phyloP scores from a whole-genome alignment of 352 stramenopile genomes.

The Globisporangium polare region DNA sequence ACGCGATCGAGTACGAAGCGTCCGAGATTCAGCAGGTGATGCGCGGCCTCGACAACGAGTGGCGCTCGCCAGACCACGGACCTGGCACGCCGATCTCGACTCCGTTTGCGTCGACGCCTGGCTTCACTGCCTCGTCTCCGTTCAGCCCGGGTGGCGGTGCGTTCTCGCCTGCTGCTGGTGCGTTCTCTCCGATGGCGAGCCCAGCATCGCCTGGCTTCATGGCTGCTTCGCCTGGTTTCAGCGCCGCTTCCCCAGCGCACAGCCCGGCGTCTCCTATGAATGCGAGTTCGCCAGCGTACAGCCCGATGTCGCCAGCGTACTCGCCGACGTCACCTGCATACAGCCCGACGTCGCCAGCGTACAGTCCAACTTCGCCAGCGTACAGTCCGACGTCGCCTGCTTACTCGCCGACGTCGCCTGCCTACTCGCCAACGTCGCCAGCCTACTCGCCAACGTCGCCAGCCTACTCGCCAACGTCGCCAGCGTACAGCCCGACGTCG shows the following conservation, averaged over 20 bases:
- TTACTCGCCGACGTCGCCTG: constrained; percentile 77
- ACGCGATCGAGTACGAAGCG: constrained; percentile 96
- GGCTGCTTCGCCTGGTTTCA: constrained; percentile 67
- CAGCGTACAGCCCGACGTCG: constrained; percentile 85
- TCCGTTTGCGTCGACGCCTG: constrained; percentile 76
- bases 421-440: constrained; percentile 73
- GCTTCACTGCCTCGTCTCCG: constrained; percentile 87
- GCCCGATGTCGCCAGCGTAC: constrained; percentile 87
- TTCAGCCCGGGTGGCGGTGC: constrained; percentile 80
- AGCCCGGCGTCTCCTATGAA: constrained; percentile 70
- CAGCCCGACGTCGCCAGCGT: constrained; percentile 77
- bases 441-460: constrained; percentile 75
- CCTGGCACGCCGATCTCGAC: constrained; percentile 83
- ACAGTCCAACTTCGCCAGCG: constrained; percentile 72
- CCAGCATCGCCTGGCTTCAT: constrained; percentile 76
- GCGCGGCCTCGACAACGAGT: constrained; percentile 90
- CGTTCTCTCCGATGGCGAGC: constrained; percentile 84
- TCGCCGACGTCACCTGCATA: constrained; percentile 59
- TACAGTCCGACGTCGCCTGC: constrained; percentile 72
- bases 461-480: constrained; percentile 77
- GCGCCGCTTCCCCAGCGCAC: constrained; percentile 70
- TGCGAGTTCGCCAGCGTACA: constrained; percentile 86
- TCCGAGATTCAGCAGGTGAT: constrained; percentile 92
- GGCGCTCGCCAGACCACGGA: constrained; percentile 76
- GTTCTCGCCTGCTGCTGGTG: constrained; percentile 87